Evolutionary conservation across 495 filamentous ascomycete species (phyloP), one percentile per base, ranked within the genome.

Genomic region (Annulohypoxylon maeteangense): DNA sequence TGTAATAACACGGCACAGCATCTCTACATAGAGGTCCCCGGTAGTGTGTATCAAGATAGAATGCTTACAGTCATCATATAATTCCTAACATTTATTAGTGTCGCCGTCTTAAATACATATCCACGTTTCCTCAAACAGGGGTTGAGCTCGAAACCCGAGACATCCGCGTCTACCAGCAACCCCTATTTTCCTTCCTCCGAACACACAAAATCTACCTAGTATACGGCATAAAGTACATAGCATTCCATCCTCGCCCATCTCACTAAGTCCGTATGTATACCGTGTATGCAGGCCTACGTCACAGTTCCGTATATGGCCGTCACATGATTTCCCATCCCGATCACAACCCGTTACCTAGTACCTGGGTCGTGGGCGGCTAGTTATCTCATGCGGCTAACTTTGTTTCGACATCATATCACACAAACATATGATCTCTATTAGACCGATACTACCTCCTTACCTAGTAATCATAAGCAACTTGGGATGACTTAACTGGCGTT

Each of bases 301-400:
- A 44, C 40, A 44, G 40, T 44, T 44, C 16, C 40, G 40, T 44
- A 44, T 44, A 16, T 20, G 47, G 12, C 47, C 23, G 47, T 51
- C 47, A 51, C 47, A 51, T 51, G 23, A 51, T 7, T 29, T 27
- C 23, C 22, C 14, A 29, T 12, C 23, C 7, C 36, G 23, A 29
- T 14, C 3, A 47, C 29, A 16, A 36, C 45, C 47, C 29, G 34
- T 16, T 20, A 20, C 22, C 20, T 4, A 7, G n/a, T n/a, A n/a
- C n/a, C n/a, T n/a, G n/a, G n/a, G n/a, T n/a, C n/a, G n/a, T n/a
- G n/a, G 3, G 31, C 12, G 3, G n/a, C 44, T 51, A 29, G 23
- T 4, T 51, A 51, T 47, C 34, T 47, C 29, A 56, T 44, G 62
- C 51, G 44, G 38, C 62, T 65, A 67, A 67, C 56, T 58, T 67